phyloP scores from a whole-genome alignment of 345 rosid genomes.

The Passiflora organensis region DNA sequence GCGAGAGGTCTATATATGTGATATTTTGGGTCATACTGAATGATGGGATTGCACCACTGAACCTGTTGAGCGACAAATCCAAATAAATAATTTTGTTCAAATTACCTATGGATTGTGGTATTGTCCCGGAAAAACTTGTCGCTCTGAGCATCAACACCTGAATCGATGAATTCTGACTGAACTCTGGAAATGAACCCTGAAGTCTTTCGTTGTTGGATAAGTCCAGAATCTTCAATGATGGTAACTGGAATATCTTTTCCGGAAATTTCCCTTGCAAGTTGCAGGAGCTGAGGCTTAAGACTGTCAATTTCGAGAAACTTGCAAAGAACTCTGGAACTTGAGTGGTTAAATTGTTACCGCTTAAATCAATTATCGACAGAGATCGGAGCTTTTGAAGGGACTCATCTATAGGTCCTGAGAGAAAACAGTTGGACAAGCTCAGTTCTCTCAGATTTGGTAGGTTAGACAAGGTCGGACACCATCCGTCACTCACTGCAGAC shows the following conservation, averaged over 20 bases:
- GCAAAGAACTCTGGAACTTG: constrained; percentile 28
- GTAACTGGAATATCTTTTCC: constrained; percentile 13
- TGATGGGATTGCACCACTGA: constrained; percentile 36
- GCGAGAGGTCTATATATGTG: constrained; percentile 19
- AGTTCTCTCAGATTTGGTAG: constrained; percentile 26
- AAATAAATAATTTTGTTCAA: constrained; percentile 22
- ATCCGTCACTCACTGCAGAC: constrained; percentile 22
- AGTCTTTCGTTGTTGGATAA: constrained; percentile 15
- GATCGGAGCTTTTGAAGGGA: constrained; percentile 16
- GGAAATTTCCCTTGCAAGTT: constrained; percentile 31
- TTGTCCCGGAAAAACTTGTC: constrained; percentile 26
- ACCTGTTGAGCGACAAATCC: constrained; percentile 27
- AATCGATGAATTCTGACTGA: constrained; percentile 18
- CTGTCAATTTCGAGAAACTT: constrained; percentile 5
- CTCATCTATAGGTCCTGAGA: constrained; percentile 24
- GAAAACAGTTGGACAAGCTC: constrained; percentile 38
- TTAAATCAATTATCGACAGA: constrained; percentile 21
- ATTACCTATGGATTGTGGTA: constrained; percentile 34
- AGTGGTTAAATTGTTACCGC: constrained; percentile 9
- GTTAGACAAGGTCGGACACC: constrained; percentile 28
- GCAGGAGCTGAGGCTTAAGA: constrained; percentile 16
- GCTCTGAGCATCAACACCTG: constrained; percentile 11
- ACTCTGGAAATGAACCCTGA: constrained; percentile 17
- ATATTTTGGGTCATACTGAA: constrained; percentile 17
- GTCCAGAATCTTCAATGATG: constrained; percentile 28